Evolutionary conservation across 2,329 filamentous ascomycete genomes (phyloP).

Genomic region (Thielaviopsis euricoi): DNA sequence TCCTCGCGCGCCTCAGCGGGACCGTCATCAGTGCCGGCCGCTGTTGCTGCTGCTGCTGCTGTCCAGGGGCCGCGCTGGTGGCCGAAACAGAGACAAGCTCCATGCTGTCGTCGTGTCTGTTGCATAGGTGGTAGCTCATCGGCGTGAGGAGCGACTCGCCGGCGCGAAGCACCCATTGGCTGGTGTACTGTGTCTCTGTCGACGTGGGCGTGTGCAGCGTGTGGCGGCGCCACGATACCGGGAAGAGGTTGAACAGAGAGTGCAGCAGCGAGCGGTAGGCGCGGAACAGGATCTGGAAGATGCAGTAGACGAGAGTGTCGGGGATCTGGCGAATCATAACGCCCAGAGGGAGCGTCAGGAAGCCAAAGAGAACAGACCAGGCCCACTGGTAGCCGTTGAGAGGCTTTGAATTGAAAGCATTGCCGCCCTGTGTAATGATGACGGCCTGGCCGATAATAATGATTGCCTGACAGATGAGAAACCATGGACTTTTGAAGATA

Average conservation of each 20-base stretch:
- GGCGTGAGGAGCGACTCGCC: slow-evolving; percentile 14
- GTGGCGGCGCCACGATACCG: slow-evolving; percentile 10
- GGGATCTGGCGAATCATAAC: slow-evolving; percentile 26
- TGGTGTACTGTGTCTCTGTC: slow-evolving; percentile 10
- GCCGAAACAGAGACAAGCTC: neutral
- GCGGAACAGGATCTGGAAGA: slow-evolving; percentile 17
- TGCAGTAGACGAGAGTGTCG: slow-evolving; percentile 18
- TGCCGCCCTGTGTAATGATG: slow-evolving; percentile 54
- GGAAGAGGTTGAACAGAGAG: slow-evolving; percentile 12
- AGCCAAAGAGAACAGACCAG: slow-evolving; percentile 51
- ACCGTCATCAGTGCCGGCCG: slow-evolving; percentile 5
- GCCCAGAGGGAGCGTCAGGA: slow-evolving; percentile 47
- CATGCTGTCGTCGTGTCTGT: slow-evolving; percentile 12
- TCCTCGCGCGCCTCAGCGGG: slow-evolving; percentile 7
- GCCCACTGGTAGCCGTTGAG: slow-evolving; percentile 53
- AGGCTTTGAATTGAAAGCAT: slow-evolving; percentile 45
- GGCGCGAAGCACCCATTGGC: slow-evolving; percentile 16
- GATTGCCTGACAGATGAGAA: slow-evolving; percentile 48
- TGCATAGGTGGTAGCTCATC: slow-evolving; percentile 16
- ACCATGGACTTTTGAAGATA: slow-evolving; percentile 59
- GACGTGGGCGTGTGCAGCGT: slow-evolving; percentile 9
- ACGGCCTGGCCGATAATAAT: slow-evolving; percentile 55
- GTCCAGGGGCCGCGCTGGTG: neutral
- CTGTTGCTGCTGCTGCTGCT: slow-evolving; percentile 3
- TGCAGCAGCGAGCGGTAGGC: slow-evolving; percentile 12